Conservation (phyloP, 257 asterid species). For the Solanum medicagineum region DNA sequence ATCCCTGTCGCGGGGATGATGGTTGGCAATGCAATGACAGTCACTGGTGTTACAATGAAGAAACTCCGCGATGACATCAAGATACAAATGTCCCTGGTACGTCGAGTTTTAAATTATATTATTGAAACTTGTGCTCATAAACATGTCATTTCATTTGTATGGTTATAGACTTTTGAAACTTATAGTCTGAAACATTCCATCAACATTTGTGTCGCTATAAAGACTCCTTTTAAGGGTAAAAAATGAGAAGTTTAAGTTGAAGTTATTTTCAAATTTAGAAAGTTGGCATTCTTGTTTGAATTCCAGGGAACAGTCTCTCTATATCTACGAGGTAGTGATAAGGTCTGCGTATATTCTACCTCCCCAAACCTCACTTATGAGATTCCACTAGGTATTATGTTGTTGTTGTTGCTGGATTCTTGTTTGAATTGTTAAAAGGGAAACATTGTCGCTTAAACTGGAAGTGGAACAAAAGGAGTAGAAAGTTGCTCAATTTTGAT, state of each 20-base stretch:
- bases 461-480: background rate
- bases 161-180: background rate
- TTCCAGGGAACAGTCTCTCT: too few relatives aligned
- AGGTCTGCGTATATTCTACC: too few relatives aligned
- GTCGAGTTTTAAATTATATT: background rate
- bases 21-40: conserved; percentile 94
- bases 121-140: background rate
- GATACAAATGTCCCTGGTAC: conserved; percentile 57
- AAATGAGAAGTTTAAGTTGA: background rate
- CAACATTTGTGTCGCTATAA: background rate
- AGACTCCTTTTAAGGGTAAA: background rate
- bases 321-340: too few relatives aligned
- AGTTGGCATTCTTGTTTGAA: background rate
- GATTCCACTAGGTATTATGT: too few relatives aligned
- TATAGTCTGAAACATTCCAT: background rate
- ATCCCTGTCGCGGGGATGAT: conserved; percentile 92
- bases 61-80: conserved; percentile 84
- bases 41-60: conserved; percentile 90
- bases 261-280: background rate
- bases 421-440: background rate
- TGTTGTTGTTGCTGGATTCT: background rate
- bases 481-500: background rate
- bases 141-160: background rate
- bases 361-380: too few relatives aligned
- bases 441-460: background rate